Evolutionary conservation across 257 asterid genomes (phyloP).

Genomic region (Lycium ferocissimum): DNA sequence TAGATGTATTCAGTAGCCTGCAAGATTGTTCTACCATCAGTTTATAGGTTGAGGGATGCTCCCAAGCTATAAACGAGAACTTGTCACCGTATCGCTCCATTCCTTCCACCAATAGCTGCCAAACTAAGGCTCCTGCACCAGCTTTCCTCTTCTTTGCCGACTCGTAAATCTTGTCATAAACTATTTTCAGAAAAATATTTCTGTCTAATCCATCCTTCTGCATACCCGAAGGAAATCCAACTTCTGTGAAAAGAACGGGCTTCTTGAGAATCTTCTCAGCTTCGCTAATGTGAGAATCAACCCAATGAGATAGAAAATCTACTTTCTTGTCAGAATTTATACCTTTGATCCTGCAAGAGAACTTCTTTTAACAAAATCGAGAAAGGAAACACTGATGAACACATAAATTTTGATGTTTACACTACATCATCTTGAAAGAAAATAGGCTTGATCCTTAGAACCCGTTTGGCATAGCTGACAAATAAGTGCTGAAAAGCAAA

Average conservation of each 20-base stretch:
- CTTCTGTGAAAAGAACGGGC: conserved; percentile 53
- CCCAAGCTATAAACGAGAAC: conserved; percentile 46
- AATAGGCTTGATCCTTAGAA: neutral
- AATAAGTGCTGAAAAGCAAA: too few relatives aligned
- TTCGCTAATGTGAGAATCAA: conserved; percentile 46
- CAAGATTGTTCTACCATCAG: conserved; percentile 46
- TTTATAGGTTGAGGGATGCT: conserved; percentile 44
- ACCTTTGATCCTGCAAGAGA: neutral
- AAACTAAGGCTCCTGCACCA: conserved; percentile 47
- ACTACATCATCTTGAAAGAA: neutral
- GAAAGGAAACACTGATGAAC: neutral
- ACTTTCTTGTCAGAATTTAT: conserved; percentile 30
- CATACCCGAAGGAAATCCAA: conserved; percentile 37
- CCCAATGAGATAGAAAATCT: conserved; percentile 42
- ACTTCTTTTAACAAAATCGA: neutral
- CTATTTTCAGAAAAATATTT: conserved; percentile 36
- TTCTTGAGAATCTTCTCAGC: conserved; percentile 41
- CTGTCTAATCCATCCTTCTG: conserved; percentile 34
- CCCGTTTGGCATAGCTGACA: too few relatives aligned
- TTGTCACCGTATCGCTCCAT: conserved; percentile 43
- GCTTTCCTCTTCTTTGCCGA: conserved; percentile 46
- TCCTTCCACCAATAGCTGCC: conserved; percentile 49
- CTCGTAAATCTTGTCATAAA: conserved; percentile 43
- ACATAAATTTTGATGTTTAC: too few relatives aligned
- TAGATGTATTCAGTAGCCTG: conserved; percentile 37